Base-by-base conservation (phyloP, 1,139 yeast genomes). In the Wickerhamomyces sp. region DNA sequence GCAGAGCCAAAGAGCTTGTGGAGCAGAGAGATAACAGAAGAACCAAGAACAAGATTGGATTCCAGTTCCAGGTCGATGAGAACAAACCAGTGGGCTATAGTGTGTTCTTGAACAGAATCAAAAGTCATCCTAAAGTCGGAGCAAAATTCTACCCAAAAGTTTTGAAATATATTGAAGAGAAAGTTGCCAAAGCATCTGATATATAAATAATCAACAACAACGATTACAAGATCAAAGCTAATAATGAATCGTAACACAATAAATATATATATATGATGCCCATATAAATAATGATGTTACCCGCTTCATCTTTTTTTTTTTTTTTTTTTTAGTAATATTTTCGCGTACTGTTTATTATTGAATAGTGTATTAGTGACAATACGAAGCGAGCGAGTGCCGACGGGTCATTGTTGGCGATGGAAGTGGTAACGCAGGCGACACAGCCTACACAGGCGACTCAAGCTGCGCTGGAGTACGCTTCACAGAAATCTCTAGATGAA, bases 111-210 rank as follows among this genome's bases (percentile, higher is more conserved):
- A 81, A 81, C 58, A 65, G 88, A 42, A 70, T 80, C 43, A 78
- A 79, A 49, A 72, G 81, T 10, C 88, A 81, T 56, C 80, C 77
- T 45, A 86, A 81, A 51, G 88, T 81, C 31, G 82, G 83, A 7
- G 67, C 66, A 22, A 66, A 62, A 41, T 80, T 83, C 83, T 81
- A 81, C 51, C 83, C 86, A 2, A 71, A 72, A 7, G 54, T 47
- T 8, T 44, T 55, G 32, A 38, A 45, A 25, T 51, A 49, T 37
- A 47, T 58, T 13, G 47, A 50, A 28, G 46, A 52, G 20, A 49
- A 51, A 36, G 33, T 49, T 4, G 43, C 50, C 7, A 43, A 39
- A 7, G 49, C 55, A 1, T 31, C 28, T 3, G 44, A 47, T 19
- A 12, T 24, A n/a, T 9, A 22, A 22, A 8, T 22, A 12, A 8